Base-by-base conservation (phyloP, 768 basidiomycete species). In the Termitomyces heimii region DNA sequence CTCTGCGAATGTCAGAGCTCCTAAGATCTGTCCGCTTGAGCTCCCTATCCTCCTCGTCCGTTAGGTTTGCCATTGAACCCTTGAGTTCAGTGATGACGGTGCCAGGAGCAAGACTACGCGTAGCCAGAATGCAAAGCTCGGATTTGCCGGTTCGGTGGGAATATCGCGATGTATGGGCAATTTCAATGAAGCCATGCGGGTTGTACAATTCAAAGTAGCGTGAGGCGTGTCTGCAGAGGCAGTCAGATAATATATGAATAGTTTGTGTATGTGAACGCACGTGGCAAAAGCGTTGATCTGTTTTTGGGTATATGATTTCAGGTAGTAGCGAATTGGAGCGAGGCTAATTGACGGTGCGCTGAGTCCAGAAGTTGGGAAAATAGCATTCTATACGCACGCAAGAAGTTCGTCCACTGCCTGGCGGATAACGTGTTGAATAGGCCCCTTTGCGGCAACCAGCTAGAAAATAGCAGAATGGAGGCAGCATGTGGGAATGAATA, bases 281-380 rank as follows among this genome's bases (percentile, higher is more conserved):
- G 91, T 94, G 74, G 91, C 86, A 69, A 93, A 94, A 54, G 91
- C 90, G 75, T 93, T 92, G 69, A 92, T 84, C 76, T 94, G 90
- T 65, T 89, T 86, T 76, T 89, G 86, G 64, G 80, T 83, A 71
- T 88, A 89, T 63, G 73, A 72, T 68, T 82, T 83, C 70, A 89
- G 79, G 71, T 89, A 92, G 68, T 87, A 89, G 62, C 85, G 85
- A 68, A 94, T 83, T 63, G 89, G 73, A 57, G 80, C 73, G 54
- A 94, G 80, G 58, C 91, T 93, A 68, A 58, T 58, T 63, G 59
- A 62, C 55, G 62, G 53, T 22, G 56, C 29, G 57, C 58, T 65
- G 58, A 66, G 64, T 28, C 58, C 45, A 60, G 50, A 1, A 60
- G 63, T 65, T 43, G 57, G 65, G 68, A 59, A 57, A 61, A 44